Percentiles rank a stretch among this genome's conserved stretches.
These are phyloP conservation scores for Zoysia pacifica DNA, from an alignment of 176 grass and related monocot genomes.

Conservation along the genomic window DNA sequence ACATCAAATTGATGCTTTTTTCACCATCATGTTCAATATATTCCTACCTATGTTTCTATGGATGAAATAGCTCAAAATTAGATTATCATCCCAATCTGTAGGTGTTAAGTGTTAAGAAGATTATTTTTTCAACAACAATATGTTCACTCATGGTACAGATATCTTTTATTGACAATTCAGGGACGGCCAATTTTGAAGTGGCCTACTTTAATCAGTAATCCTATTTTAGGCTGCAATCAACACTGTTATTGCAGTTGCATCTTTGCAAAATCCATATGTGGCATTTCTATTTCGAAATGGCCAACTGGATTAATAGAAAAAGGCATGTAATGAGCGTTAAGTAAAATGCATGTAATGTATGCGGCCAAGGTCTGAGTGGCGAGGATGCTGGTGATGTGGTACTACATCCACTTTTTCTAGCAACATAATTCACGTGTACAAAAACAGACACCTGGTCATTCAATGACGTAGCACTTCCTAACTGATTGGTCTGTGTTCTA, in stretches of 20 bases:
- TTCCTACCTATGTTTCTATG: conserved; percentile 24
- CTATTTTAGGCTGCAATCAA: conserved; percentile 11
- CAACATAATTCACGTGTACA: neutral
- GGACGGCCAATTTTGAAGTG: neutral
- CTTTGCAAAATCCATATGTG: neutral
- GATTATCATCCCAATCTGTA: conserved; percentile 4
- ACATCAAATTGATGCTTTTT: neutral
- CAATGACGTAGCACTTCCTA: neutral
- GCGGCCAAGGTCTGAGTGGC: neutral
- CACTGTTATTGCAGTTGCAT: conserved; percentile 3
- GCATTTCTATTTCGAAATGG: conserved; percentile 16
- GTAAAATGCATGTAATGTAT: neutral
- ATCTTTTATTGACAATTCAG: conserved; percentile 9
- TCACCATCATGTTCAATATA: neutral
- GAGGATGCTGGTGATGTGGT: neutral
- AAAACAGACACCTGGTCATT: neutral
- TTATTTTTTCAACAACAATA: conserved; percentile 16
- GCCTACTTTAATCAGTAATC: too few relatives aligned
- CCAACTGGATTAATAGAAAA: neutral
- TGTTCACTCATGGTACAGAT: conserved; percentile 1
- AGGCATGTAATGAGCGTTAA: neutral
- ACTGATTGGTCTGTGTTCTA: neutral
- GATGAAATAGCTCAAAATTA: conserved; percentile 9
- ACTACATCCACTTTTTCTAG: conserved; percentile 4
- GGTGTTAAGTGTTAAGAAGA: conserved; percentile 17